Evolutionary conservation across 108 stramenopile species (phyloP).

Genomic region (Nannochloropsis oceanica): DNA sequence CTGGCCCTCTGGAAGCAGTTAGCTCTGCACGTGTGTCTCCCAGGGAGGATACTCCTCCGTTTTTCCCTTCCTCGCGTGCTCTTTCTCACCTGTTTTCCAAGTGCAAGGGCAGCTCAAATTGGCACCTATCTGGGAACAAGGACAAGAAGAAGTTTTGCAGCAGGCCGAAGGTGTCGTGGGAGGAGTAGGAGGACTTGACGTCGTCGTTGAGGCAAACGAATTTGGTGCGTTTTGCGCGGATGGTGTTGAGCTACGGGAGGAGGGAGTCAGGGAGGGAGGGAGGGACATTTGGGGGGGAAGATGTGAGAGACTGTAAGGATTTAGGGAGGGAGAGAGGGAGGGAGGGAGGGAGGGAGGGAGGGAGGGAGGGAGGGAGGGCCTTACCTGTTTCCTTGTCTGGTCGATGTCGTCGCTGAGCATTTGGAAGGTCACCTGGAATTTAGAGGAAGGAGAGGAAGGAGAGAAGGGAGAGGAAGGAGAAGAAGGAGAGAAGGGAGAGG

Average conservation of each 20-base stretch:
- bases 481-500: too few species aligned
- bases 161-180: conserved; percentile 5
- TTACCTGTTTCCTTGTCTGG: not conserved
- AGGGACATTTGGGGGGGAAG: too few species aligned
- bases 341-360: too few species aligned
- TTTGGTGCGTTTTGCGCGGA: conserved; percentile 33
- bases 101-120: conserved; percentile 13
- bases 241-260: conserved; percentile 22
- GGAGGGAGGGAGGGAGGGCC: too few species aligned
- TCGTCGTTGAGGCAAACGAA: conserved; percentile 48
- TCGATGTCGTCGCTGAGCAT: conserved; percentile 39
- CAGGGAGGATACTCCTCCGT: too few species aligned
- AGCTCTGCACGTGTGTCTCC: too few species aligned
- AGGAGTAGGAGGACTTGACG: conserved; percentile 13
- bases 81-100: not conserved
- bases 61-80: too few species aligned
- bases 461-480: too few species aligned
- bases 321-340: not conserved
- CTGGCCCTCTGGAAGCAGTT: too few species aligned
- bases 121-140: conserved; percentile 8
- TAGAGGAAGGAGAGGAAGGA: too few species aligned
- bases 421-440: conserved; percentile 32
- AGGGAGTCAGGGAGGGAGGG: not conserved
- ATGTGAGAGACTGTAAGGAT: too few species aligned
- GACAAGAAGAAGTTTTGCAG: conserved; percentile 17